Evolutionary conservation across 2,329 filamentous ascomycete species (phyloP), one percentile per base, ranked within the genome.

Genomic region (Bipolaris oryzae): DNA sequence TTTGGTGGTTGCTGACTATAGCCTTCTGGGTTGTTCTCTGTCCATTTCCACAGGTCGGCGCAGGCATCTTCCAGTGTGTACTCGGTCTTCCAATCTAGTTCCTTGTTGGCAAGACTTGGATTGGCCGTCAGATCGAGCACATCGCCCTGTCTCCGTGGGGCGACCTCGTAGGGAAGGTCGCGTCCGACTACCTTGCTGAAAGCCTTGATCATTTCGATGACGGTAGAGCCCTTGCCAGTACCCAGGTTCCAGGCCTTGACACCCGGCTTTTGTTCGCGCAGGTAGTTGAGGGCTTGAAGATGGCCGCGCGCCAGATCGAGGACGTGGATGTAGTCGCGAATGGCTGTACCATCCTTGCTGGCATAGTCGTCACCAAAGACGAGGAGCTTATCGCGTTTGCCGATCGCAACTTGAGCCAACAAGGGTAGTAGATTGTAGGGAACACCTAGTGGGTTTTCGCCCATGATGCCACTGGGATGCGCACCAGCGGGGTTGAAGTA

Each of bases 401-500:
- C 95, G 28, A 95, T 96, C 13, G 95, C 95, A 42, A 99, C 95
- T 81, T 98, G 93, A 53, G 94, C 95, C 21, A 99, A 86, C 58
- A 99, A 84, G 16, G 95, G 95, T 41, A 99, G 87, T 62, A 99
- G 84, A 82, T 99, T 99, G 84, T 92, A 98, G 1, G 95, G 95
- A 20, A 97, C 87, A 57, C 95, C 95, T 76, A 96, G 89, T 43
- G 95, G 95, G 78, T 99, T 95, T 81, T 99, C 95, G 68, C 95
- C 95, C 92, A 99, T 96, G 77, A 99, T 87, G 55, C 95, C 96
- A 71, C 87, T 94, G 45, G 96, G 95, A 79, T 99, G 95, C 54
- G 92, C 89, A 71, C 95, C 95, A 55, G 90, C 92, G 28, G 95
- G 95, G 84, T 99, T 99, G 84, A 99, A 99, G 82, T 99, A 99